Percentiles rank a stretch among this genome's conserved stretches.
Conservation (phyloP, 2,329 filamentous ascomycete genomes). For the Helotiales sp. region DNA sequence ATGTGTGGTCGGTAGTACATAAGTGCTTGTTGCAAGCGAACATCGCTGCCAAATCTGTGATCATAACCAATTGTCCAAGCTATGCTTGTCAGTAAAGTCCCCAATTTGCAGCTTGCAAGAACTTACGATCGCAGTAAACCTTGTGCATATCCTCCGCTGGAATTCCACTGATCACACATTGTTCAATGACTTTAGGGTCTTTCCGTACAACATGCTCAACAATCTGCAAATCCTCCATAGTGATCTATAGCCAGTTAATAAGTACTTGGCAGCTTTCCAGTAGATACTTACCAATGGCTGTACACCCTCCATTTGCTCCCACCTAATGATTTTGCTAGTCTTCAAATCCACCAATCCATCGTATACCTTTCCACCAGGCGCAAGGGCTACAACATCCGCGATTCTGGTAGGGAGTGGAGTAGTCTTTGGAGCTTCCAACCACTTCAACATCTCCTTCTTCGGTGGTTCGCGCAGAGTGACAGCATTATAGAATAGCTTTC, state of each 20-base stretch:
- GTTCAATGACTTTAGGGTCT: slow-evolving; percentile 87
- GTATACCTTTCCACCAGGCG: slow-evolving; percentile 76
- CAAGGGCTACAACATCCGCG: slow-evolving; percentile 85
- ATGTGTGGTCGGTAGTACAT: slow-evolving; percentile 92
- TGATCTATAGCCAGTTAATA: slow-evolving; percentile 62
- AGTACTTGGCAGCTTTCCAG: not conserved
- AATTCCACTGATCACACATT: slow-evolving; percentile 83
- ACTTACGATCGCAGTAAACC: slow-evolving; percentile 86
- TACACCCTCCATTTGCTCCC: slow-evolving; percentile 75
- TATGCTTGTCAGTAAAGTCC: slow-evolving; percentile 42
- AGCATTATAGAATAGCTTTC: slow-evolving; percentile 81
- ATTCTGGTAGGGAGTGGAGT: slow-evolving; percentile 69
- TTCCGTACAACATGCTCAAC: slow-evolving; percentile 78
- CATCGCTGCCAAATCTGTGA: slow-evolving; percentile 78
- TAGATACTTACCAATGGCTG: slow-evolving; percentile 74
- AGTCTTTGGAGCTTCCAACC: slow-evolving; percentile 69
- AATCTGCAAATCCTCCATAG: slow-evolving; percentile 84
- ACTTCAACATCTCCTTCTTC: slow-evolving; percentile 82
- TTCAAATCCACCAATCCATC: slow-evolving; percentile 81
- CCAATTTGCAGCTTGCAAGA: not conserved
- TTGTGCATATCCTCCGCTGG: slow-evolving; percentile 87
- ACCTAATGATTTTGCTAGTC: slow-evolving; percentile 69
- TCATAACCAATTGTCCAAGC: slow-evolving; percentile 96
- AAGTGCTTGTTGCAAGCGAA: slow-evolving; percentile 86
- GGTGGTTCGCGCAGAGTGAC: slow-evolving; percentile 84